Conservation (phyloP, 202 grass and related monocot genomes). For the Setaria viridis region DNA sequence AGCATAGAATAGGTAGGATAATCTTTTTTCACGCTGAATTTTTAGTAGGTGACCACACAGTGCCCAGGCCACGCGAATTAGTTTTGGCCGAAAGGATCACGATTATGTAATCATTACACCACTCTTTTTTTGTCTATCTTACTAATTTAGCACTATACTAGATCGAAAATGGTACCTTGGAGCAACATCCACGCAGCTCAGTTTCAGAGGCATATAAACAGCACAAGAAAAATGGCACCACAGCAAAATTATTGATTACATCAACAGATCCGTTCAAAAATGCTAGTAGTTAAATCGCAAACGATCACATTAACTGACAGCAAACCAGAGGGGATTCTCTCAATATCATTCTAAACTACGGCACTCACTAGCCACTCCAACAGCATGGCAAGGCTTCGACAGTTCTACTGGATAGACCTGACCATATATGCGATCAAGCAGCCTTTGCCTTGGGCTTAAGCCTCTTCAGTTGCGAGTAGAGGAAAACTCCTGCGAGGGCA, state of each 20-base stretch:
- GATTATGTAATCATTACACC: too few species aligned
- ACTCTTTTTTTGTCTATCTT: too few species aligned
- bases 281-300: constrained; percentile 23
- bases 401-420: background rate
- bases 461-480: constrained; percentile 87
- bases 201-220: background rate
- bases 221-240: background rate
- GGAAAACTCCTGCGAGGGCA: constrained; percentile 87
- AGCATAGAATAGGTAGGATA: too few species aligned
- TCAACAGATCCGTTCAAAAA: background rate
- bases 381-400: constrained; percentile 1
- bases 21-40: too few species aligned
- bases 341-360: constrained; percentile 36
- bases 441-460: constrained; percentile 78
- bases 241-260: constrained; percentile 12
- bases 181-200: background rate
- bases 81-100: too few species aligned
- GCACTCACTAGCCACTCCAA: constrained; percentile 7
- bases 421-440: constrained; percentile 41
- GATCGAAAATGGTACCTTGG: too few species aligned
- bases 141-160: too few species aligned
- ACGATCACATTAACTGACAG: background rate
- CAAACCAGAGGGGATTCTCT: constrained; percentile 20
- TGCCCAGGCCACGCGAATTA: too few species aligned
- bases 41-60: too few species aligned